These are phyloP conservation scores for Persicaria tinctoria DNA, from an alignment of 148 eudicot species.

Conservation along the genomic window DNA sequence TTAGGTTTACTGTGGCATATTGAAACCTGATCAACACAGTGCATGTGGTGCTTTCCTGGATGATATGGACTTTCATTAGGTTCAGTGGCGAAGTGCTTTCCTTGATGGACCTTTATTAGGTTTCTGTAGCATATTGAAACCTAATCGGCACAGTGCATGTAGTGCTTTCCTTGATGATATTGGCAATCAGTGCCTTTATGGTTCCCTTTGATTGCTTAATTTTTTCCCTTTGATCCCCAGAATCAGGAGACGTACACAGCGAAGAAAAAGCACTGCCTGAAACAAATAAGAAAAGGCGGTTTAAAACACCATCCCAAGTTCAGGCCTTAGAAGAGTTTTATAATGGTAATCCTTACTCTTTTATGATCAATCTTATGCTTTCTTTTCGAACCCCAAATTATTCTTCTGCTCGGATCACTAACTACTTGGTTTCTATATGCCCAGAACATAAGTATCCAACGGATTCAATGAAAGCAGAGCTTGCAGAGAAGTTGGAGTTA, in stretches of 20 bases:
- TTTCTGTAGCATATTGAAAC: neutral
- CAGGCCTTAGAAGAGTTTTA: conserved; percentile 77
- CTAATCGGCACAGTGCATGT: neutral
- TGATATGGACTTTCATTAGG: too few relatives aligned
- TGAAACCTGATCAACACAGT: neutral
- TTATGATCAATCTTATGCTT: neutral
- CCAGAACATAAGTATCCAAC: conserved; percentile 91
- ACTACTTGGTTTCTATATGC: conserved; percentile 3
- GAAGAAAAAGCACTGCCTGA: conserved; percentile 57
- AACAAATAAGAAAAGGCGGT: conserved; percentile 57
- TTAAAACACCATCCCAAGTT: conserved; percentile 76
- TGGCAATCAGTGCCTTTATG: neutral
- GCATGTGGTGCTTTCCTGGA: neutral
- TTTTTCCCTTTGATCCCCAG: conserved; percentile 23
- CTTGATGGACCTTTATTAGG: neutral
- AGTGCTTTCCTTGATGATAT: neutral
- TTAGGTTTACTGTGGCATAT: neutral
- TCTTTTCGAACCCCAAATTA: neutral
- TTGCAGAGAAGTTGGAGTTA: conserved; percentile 59
- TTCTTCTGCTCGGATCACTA: neutral
- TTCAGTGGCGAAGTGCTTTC: too few relatives aligned
- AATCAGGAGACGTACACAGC: conserved; percentile 45
- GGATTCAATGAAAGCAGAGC: conserved; percentile 54
- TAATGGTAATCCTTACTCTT: conserved; percentile 50
- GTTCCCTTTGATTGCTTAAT: neutral